Conservation (phyloP, 2,329 filamentous ascomycete genomes). For the Graphilbum ipis-grandicollis region DNA sequence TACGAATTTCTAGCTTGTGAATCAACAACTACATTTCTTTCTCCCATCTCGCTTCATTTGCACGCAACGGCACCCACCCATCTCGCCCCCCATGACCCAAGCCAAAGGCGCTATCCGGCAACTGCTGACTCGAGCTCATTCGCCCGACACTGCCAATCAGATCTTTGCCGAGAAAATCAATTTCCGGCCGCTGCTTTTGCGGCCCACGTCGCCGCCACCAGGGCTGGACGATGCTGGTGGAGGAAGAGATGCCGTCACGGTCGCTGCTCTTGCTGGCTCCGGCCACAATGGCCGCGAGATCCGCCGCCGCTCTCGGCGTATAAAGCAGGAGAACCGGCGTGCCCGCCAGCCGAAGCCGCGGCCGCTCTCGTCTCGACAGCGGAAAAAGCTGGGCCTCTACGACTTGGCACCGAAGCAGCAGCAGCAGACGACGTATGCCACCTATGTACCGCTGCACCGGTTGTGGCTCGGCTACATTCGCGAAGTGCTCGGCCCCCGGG, state of each 20-base stretch:
- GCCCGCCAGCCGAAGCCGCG: conserved; percentile 33
- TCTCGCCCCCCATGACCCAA: conserved; percentile 25
- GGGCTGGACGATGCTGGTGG: conserved; percentile 36
- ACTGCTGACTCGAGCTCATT: conserved; percentile 64
- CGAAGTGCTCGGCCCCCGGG: conserved; percentile 51
- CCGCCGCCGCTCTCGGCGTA: conserved; percentile 30
- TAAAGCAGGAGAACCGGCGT: conserved; percentile 24
- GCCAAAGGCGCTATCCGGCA: conserved; percentile 16
- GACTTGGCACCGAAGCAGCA: conserved; percentile 27
- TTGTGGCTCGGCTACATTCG: conserved; percentile 78
- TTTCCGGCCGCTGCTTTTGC: conserved; percentile 63
- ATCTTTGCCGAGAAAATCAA: conserved; percentile 74
- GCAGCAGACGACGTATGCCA: conserved; percentile 38
- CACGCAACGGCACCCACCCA: too few relatives aligned
- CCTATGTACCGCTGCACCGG: conserved; percentile 60
- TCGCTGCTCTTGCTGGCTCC: conserved; percentile 16
- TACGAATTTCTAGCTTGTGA: too few relatives aligned
- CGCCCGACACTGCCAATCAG: conserved; percentile 48
- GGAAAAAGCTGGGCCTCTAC: conserved; percentile 56
- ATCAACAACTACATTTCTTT: too few relatives aligned
- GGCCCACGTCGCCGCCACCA: conserved; percentile 52
- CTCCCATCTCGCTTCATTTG: too few relatives aligned
- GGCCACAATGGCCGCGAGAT: conserved; percentile 39
- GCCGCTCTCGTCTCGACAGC: conserved; percentile 66
- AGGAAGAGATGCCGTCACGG: conserved; percentile 58